Evolutionary conservation across 371 early-diverging fungal genomes (phyloP).

Genomic region (Sporodiniella umbellata): DNA sequence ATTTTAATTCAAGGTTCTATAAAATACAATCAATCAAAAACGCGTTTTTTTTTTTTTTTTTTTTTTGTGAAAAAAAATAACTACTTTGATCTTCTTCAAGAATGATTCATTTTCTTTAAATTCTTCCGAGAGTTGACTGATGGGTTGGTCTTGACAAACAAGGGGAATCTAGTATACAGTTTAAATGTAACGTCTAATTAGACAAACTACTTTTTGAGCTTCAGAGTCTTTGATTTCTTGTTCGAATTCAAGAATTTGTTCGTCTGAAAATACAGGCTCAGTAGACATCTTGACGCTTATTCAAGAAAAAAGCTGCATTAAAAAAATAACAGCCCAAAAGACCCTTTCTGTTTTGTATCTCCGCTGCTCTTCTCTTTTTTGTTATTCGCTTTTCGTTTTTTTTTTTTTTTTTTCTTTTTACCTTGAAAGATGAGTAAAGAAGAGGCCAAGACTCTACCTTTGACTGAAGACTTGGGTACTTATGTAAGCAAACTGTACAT

Average conservation of each 20-base stretch:
- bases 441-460: neutral
- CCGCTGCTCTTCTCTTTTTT: neutral
- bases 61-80: too few relatives aligned
- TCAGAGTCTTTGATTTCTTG: conserved; percentile 65
- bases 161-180: conserved; percentile 55
- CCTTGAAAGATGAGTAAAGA: neutral
- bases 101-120: conserved; percentile 56
- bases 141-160: conserved; percentile 50
- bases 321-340: neutral
- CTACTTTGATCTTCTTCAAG: conserved; percentile 56
- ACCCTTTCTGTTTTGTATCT: neutral
- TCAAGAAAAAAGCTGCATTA: neutral
- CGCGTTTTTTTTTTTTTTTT: neutral
- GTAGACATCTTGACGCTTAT: conserved; percentile 10
- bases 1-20: conserved; percentile 50
- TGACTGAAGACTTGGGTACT: conserved; percentile 7
- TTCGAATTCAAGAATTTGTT: conserved; percentile 62
- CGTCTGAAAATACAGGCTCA: conserved; percentile 49
- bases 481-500: conserved; percentile 7
- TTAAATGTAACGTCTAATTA: too few relatives aligned
- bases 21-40: conserved; percentile 1
- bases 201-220: conserved; percentile 39
- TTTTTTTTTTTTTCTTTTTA: neutral
- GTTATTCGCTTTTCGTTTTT: neutral
- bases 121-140: conserved; percentile 51